phyloP scores from a whole-genome alignment of 2,329 filamentous ascomycete genomes.

The Madurella fahalii region DNA sequence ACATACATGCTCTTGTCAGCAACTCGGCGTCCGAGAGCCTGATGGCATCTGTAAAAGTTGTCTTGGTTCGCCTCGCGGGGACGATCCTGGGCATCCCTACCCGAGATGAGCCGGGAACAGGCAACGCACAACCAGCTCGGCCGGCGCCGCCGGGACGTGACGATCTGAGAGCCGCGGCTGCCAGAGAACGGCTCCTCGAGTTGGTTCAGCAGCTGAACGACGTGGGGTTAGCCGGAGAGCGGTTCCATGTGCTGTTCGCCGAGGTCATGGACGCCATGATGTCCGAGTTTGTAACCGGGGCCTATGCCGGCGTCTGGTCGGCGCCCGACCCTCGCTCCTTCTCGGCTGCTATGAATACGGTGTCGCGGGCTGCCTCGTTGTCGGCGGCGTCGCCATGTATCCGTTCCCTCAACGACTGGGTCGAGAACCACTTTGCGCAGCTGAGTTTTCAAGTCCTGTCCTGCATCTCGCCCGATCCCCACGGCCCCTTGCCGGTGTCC shows the following conservation, averaged over 20 bases:
- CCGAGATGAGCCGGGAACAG: slow-evolving; percentile 2
- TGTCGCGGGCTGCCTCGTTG: slow-evolving; percentile 29
- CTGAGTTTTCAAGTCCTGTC: slow-evolving; percentile 59
- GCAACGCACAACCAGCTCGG: slow-evolving; percentile 4
- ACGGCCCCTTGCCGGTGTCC: slow-evolving; percentile 36
- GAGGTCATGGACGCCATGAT: slow-evolving; percentile 66
- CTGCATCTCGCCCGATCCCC: slow-evolving; percentile 37
- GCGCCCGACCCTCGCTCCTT: slow-evolving; percentile 27
- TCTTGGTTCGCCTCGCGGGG: slow-evolving; percentile 51
- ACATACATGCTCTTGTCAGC: slow-evolving; percentile 61
- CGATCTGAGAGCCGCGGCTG: slow-evolving; percentile 33
- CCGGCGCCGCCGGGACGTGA: slow-evolving; percentile 26
- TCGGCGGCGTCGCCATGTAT: slow-evolving; percentile 52
- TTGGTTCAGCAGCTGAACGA: slow-evolving; percentile 57
- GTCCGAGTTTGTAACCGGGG: slow-evolving; percentile 56
- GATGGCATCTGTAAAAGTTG: slow-evolving; percentile 49
- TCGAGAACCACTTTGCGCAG: slow-evolving; percentile 62
- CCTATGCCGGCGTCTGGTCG: slow-evolving; percentile 62
- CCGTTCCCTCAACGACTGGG: slow-evolving; percentile 59
- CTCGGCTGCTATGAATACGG: slow-evolving; percentile 20
- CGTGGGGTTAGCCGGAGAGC: slow-evolving; percentile 65
- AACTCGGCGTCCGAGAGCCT: slow-evolving; percentile 57
- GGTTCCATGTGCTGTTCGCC: slow-evolving; percentile 67
- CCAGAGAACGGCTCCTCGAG: slow-evolving; percentile 49
- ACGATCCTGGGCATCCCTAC: slow-evolving; percentile 41